Base-by-base conservation (phyloP, 2,329 filamentous ascomycete species). In the Talaromyces sp. region DNA sequence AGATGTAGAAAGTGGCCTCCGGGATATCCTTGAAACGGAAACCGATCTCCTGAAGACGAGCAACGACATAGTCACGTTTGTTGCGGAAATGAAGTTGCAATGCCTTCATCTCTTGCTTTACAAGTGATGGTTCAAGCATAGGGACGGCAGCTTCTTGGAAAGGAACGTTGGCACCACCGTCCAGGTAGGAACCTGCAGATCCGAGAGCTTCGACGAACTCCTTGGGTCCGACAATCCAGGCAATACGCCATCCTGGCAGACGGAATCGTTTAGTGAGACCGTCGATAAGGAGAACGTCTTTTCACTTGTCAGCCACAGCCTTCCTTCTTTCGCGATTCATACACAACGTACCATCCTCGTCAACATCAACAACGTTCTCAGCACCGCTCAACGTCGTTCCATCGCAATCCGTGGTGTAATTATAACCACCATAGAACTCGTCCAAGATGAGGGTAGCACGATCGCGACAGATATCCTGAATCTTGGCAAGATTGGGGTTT, bases 181-280 rank as follows among this genome's bases (percentile, higher is more conserved):
- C 93, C 44, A 97, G 88, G 80, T 97, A 97, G 42, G 89, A 93
- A 64, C 93, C 93, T 73, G 93, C 96, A 42, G 90, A 93, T 62
- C 92, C 91, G 67, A 97, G 93, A 33, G 93, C 93, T 76, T 91
- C 88, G 80, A 97, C 92, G 78, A 96, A 98, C 71, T 96, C 93
- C 82, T 96, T 97, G 67, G 93, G 93, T 1, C 93, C 93, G 61
- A 98, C 76, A 69, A 98, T 92, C 93, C 93, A 98, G 6, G 93
- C 93, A 48, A 98, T 93, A 74, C 93, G 90, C 92, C 93, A 98
- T 65, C 93, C 93, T 1, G 93, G 93, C 35, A 98, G 87, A 68
- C 93, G 88, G 85, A 98, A 98, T 66, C 93, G 90, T 84, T 98
- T 98, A 69, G 93, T 98, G 28, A 98, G 84, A 57, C 93, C 93